Base-by-base conservation (phyloP, 2,329 filamentous ascomycete species). In the Aspergillus alliaceus region DNA sequence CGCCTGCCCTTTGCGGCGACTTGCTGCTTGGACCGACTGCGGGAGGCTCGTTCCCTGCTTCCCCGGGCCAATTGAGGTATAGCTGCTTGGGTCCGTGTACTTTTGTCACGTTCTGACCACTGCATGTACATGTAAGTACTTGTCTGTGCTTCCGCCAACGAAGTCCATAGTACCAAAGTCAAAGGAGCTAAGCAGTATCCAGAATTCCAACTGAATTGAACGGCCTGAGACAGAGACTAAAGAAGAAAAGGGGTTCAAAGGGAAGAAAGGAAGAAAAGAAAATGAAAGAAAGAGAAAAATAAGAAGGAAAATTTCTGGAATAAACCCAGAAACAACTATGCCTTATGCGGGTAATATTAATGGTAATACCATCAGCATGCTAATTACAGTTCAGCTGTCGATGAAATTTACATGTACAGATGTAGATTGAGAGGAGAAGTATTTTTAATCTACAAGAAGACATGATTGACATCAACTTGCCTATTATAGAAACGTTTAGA, bases 1-100 rank as follows among this genome's bases (percentile, higher is more conserved):
- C 59, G 61, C 66, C 60, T 72, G 59, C 70, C 70, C 59, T 69
- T 71, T 72, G 57, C 64, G 69, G 69, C 71, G 69, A 70, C 63
- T 29, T 66, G 67, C 64, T 67, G 70, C 58, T 64, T 57, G 65
- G 60, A 57, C 61, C 59, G 66, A 65, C 64, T 63, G 65, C 69
- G 69, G 64, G 59, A 59, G 58, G 59, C 34, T 32, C 50, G 51
- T 56, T 61, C 67, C 69, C 62, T 69, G 64, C 61, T 71, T 70
- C 71, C 70, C 68, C 70, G 69, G 57, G 37, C 70, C 66, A 72
- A 73, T 73, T 63, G 70, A 47, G 32, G 53, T 46, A 18, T 15
- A 5, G n/a, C n/a, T 32, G 15, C 57, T 54, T 54, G 57, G 53
- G 62, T 59, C 59, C 57, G 58, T 57, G 69, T 71, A 72, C 68